Percentiles rank a stretch among this genome's conserved stretches.
phyloP scores from a whole-genome alignment of 148 eudicot species.

The Nyssa sinensis region DNA sequence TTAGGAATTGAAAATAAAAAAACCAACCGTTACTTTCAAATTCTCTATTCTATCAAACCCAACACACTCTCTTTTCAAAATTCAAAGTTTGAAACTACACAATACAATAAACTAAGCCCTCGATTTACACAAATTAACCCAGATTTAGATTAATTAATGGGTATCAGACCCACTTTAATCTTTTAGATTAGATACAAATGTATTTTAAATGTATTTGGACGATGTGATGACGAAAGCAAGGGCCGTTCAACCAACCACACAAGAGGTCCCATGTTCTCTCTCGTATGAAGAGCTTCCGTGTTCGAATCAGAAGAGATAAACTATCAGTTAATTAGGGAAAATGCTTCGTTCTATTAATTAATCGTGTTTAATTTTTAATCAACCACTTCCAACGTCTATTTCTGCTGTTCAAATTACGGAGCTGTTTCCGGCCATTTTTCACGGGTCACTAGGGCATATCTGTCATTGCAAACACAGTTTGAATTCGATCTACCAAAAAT shows the following conservation, averaged over 20 bases:
- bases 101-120: slow-evolving; percentile 3
- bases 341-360: background rate
- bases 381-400: too few species aligned
- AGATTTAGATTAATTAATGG: slow-evolving; percentile 1
- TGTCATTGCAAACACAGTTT: background rate
- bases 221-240: slow-evolving; percentile 9
- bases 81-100: slow-evolving; percentile 17
- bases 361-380: background rate
- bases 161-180: background rate
- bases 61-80: slow-evolving; percentile 16
- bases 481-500: too few species aligned
- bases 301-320: slow-evolving; percentile 22
- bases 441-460: background rate
- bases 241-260: slow-evolving; percentile 6
- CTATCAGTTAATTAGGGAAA: slow-evolving; percentile 13
- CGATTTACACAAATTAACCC: slow-evolving; percentile 3
- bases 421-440: background rate
- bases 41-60: background rate
- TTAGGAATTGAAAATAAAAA: background rate
- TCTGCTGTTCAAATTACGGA: too few species aligned
- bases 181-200: background rate
- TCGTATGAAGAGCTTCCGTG: slow-evolving; percentile 13
- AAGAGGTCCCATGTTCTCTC: slow-evolving; percentile 5
- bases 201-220: background rate
- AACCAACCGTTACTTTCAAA: slow-evolving; percentile 1